phyloP scores from a whole-genome alignment of 148 eudicot species.

The Spergularia bocconei region DNA sequence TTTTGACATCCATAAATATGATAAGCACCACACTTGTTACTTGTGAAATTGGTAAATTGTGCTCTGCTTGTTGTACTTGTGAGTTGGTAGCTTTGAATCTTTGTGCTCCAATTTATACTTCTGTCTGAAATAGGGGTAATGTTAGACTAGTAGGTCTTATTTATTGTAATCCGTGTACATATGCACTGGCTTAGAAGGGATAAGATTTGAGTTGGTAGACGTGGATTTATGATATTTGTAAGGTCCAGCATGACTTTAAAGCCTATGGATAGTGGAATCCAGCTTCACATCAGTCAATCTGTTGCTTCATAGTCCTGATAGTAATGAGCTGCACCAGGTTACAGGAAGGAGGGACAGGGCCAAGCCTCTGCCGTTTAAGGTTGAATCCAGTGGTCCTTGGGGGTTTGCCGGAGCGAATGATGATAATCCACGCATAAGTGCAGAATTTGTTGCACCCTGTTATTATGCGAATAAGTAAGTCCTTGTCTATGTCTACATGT shows the following conservation, averaged over 20 bases:
- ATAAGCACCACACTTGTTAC: background rate
- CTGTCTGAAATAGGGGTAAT: background rate
- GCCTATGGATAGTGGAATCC: constrained; percentile 2
- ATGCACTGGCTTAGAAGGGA: background rate
- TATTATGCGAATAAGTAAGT: constrained; percentile 83
- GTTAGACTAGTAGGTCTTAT: background rate
- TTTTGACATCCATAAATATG: background rate
- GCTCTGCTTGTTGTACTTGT: background rate
- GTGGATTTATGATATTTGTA: background rate
- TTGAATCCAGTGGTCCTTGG: constrained; percentile 80
- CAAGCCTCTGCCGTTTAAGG: constrained; percentile 86
- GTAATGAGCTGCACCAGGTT: constrained; percentile 47
- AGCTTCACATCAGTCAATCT: background rate
- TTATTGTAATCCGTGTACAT: background rate
- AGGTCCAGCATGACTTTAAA: background rate
- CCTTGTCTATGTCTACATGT: background rate
- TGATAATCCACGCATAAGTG: constrained; percentile 77
- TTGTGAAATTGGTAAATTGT: background rate
- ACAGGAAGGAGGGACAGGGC: constrained; percentile 99
- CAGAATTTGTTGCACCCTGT: constrained; percentile 90
- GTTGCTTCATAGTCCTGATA: constrained; percentile 4
- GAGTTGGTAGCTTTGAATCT: background rate
- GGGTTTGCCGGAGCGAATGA: constrained; percentile 91
- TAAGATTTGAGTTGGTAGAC: background rate
- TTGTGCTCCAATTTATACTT: background rate